Percentiles rank a stretch among this genome's conserved stretches.
Evolutionary conservation across 2,329 filamentous ascomycete genomes (phyloP).

Genomic region (Plectosphaerella cucumerina): DNA sequence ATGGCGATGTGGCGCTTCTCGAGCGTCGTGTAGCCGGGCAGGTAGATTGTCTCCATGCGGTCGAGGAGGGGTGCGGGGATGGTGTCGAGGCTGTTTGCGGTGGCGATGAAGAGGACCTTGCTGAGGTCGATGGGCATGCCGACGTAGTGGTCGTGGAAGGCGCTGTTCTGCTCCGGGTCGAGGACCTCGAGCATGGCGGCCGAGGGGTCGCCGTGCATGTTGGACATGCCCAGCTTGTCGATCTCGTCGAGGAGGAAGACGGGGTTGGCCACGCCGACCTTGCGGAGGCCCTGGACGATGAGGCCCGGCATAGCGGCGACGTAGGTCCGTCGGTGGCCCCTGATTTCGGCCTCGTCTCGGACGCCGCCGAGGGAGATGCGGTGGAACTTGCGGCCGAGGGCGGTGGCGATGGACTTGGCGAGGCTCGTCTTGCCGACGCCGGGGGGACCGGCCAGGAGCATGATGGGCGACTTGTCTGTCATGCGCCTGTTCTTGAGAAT

Average conservation of each 20-base stretch:
- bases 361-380: conserved; percentile 95
- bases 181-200: conserved; percentile 97
- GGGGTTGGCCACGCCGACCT: conserved; percentile 91
- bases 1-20: conserved; percentile 95
- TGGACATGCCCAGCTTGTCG: conserved; percentile 89
- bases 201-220: conserved; percentile 91
- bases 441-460: conserved; percentile 88
- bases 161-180: conserved; percentile 94
- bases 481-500: conserved; percentile 77
- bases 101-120: conserved; percentile 96
- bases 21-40: conserved; percentile 93
- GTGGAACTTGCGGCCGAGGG: conserved; percentile 92
- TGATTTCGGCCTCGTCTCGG: conserved; percentile 92
- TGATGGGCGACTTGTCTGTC: conserved; percentile 92
- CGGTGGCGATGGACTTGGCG: conserved; percentile 87
- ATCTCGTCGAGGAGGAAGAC: conserved; percentile 97
- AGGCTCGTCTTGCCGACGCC: conserved; percentile 95
- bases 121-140: conserved; percentile 93
- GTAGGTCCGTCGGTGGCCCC: conserved; percentile 91
- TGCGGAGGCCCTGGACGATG: conserved; percentile 89
- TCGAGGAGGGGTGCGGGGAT: conserved; percentile 93
- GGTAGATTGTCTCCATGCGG: conserved; percentile 92
- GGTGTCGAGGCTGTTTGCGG: conserved; percentile 89
- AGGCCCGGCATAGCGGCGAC: conserved; percentile 98
- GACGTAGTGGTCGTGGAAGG: conserved; percentile 93